Conservation (phyloP, 768 basidiomycete species). For the Lactarius sanguifluus region DNA sequence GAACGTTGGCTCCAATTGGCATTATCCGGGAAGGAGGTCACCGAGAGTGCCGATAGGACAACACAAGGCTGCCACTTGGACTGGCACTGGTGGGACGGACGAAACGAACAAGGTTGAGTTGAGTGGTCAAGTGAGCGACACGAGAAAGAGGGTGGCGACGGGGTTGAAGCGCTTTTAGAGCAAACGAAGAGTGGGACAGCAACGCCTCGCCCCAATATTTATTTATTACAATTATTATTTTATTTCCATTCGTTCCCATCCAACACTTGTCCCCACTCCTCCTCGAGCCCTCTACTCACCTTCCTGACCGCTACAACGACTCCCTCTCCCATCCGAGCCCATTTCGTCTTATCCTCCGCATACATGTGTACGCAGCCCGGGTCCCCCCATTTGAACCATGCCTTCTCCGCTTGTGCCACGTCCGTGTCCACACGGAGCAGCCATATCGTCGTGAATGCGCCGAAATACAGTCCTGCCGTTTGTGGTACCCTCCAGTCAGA, state of each 20-base stretch:
- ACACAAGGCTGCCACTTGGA: slow-evolving; percentile 23
- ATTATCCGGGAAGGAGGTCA: slow-evolving; percentile 34
- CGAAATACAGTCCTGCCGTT: slow-evolving; percentile 45
- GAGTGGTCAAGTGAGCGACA: slow-evolving; percentile 30
- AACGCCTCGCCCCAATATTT: background rate
- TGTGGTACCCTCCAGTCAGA: slow-evolving; percentile 39
- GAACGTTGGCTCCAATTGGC: slow-evolving; percentile 31
- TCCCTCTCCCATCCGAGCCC: slow-evolving; percentile 24
- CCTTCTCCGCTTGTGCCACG: slow-evolving; percentile 28
- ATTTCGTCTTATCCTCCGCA: slow-evolving; percentile 5
- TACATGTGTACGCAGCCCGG: slow-evolving; percentile 30
- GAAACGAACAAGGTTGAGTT: slow-evolving; percentile 32
- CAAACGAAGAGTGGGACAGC: background rate
- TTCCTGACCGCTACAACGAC: slow-evolving; percentile 13
- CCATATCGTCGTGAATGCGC: slow-evolving; percentile 31
- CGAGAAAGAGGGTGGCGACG: slow-evolving; percentile 16
- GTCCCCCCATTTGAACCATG: slow-evolving; percentile 35
- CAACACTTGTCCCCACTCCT: slow-evolving; percentile 17
- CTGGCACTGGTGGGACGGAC: slow-evolving; percentile 19
- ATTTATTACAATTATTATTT: background rate
- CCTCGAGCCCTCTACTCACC: background rate
- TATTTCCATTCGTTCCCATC: background rate
- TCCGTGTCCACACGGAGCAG: slow-evolving; percentile 34
- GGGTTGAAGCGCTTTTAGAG: slow-evolving; percentile 14
- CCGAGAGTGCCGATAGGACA: slow-evolving; percentile 18